phyloP scores from a whole-genome alignment of 179 eudicot species.

The Spergularia azorica region DNA sequence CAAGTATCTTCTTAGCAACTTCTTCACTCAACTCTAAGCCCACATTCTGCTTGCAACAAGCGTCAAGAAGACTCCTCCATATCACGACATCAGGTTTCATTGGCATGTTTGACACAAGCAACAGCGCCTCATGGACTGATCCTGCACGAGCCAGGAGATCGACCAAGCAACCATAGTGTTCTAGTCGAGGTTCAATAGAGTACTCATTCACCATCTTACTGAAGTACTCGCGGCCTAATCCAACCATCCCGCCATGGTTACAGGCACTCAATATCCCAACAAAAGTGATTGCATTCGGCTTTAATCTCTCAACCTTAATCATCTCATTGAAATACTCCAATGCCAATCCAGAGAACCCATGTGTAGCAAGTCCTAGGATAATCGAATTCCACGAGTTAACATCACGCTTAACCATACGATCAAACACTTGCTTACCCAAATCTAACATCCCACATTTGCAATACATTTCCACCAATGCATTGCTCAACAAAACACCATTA shows the following conservation, averaged over 20 bases:
- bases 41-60: constrained; percentile 60
- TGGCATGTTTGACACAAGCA: constrained; percentile 62
- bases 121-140: constrained; percentile 54
- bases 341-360: constrained; percentile 57
- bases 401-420: constrained; percentile 55
- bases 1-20: constrained; percentile 54
- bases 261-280: constrained; percentile 74
- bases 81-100: constrained; percentile 79
- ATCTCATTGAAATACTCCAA: constrained; percentile 47
- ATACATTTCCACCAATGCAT: constrained; percentile 75
- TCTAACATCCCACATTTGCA: constrained; percentile 69
- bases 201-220: constrained; percentile 53
- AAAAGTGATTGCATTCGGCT: constrained; percentile 76
- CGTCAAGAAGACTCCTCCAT: constrained; percentile 85
- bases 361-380: constrained; percentile 68
- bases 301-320: constrained; percentile 43
- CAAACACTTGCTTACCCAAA: constrained; percentile 58
- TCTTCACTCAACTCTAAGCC: constrained; percentile 56
- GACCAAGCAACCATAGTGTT: constrained; percentile 82
- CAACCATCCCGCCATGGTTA: constrained; percentile 67
- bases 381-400: constrained; percentile 73
- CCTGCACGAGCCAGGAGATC: constrained; percentile 89
- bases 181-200: constrained; percentile 66
- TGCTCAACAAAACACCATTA: constrained; percentile 46
- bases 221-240: constrained; percentile 58